phyloP scores from a whole-genome alignment of 495 filamentous ascomycete species.

The Hypoxylon fragiforme region DNA sequence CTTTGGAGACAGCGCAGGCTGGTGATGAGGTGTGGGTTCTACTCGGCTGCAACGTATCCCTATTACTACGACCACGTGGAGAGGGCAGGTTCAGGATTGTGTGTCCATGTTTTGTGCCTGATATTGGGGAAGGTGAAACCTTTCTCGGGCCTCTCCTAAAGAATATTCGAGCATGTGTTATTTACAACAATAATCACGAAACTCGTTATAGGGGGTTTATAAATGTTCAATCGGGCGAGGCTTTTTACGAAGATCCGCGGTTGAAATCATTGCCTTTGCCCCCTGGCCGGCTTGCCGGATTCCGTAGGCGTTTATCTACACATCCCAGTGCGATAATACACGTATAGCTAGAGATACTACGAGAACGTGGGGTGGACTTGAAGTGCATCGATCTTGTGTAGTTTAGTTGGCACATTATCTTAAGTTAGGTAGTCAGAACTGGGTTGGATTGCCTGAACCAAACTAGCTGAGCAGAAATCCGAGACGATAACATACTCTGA shows the following conservation, averaged over 20 bases:
- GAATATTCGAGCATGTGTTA: neutral
- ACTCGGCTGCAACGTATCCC: conserved; percentile 1
- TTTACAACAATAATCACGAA: neutral
- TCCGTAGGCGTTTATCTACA: neutral
- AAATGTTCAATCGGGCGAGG: neutral
- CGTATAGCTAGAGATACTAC: conserved; percentile 1
- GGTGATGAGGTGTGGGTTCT: conserved; percentile 14
- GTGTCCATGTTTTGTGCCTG: conserved; percentile 8
- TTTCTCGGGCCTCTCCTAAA: conserved; percentile 16
- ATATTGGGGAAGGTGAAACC: neutral
- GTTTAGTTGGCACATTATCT: neutral
- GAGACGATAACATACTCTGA: too few species aligned
- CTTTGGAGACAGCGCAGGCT: neutral
- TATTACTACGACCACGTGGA: conserved; percentile 9
- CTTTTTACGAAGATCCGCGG: conserved; percentile 11
- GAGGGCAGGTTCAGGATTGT: conserved; percentile 7
- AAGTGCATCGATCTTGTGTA: conserved; percentile 10
- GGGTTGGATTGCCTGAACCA: too few species aligned
- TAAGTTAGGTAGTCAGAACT: neutral
- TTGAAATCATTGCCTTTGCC: conserved; percentile 4
- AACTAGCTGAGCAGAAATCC: too few species aligned
- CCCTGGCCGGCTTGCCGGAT: conserved; percentile 4
- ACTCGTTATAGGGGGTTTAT: neutral
- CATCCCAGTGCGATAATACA: neutral
- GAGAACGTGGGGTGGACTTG: neutral